Evolutionary conservation across 139 green algal species (phyloP), one percentile per base, ranked within the genome.

Genomic region (Micromonas commoda): DNA sequence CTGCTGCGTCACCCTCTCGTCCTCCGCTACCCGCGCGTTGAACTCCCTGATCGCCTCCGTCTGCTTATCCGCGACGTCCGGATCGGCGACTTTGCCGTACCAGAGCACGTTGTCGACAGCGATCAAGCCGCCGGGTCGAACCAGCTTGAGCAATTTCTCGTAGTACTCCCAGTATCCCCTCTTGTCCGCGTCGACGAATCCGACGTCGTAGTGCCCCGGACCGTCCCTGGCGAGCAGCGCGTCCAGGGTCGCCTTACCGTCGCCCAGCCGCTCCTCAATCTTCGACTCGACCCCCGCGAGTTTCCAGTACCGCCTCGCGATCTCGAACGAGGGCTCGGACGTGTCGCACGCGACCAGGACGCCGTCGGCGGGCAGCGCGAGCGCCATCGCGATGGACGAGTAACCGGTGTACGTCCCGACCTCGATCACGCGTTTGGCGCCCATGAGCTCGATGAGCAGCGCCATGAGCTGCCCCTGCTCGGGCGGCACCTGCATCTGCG

Each of bases 141-240:
- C 81, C 65, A 98, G 82, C 78, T 89, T 53, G 78, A 97, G 82
- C 37, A 90, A 68, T 73, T 85, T 28, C 83, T 98, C 93, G 77
- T 93, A 97, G 71, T 98, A 97, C 0, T 75, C 70, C 6, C 80
- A 61, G 72, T 97, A 97, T 1, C 67, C 79, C 20, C 90, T 79
- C 81, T 98, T 98, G 85, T 98, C 88, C 0, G 93, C 94, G 80
- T 98, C 90, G 13, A 97, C 88, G 71, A 97, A 97, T 0, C 86
- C 91, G 75, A 97, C 88, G 79, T 97, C 92, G 35, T 87, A 97
- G 24, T 77, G 79, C 45, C 45, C 45, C 9, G 9, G 45, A 57
- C 16, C 88, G 21, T 87, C 74, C 1, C 71, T 63, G 34, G 71
- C 67, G 20, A 83, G 38, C 6, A 85, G 35, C 53, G 64, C 37